Evolutionary conservation across 23 red algal genomes (phyloP).

Genomic region (Agarophyton chilense): DNA sequence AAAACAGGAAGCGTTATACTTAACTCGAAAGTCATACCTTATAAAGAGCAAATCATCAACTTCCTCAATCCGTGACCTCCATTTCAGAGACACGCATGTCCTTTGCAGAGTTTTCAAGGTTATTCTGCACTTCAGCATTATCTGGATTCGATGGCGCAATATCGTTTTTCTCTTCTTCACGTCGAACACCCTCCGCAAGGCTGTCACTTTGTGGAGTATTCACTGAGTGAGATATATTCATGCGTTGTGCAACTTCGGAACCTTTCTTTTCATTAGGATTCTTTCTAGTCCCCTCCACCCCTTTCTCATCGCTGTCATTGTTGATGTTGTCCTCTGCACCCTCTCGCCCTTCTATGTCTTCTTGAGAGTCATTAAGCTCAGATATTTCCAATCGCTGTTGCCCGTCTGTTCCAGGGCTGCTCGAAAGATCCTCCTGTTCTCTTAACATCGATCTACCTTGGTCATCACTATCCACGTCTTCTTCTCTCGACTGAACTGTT

Average conservation of each 20-base stretch:
- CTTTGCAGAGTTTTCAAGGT: not conserved
- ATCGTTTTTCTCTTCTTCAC: not conserved
- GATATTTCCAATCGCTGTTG: not conserved
- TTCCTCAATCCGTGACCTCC: not conserved
- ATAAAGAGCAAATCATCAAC: not conserved
- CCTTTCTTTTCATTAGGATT: not conserved
- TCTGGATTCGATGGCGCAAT: not conserved
- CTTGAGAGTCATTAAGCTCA: not conserved
- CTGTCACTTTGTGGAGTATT: not conserved
- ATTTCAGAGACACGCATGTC: not conserved
- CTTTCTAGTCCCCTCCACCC: not conserved
- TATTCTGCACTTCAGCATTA: not conserved
- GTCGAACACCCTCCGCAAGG: not conserved
- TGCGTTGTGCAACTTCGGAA: not conserved
- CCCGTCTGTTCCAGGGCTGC: not conserved
- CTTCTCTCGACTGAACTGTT: not conserved
- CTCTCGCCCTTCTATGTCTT: not conserved
- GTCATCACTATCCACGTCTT: not conserved
- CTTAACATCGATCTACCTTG: not conserved
- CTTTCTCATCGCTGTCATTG: constrained; percentile 16
- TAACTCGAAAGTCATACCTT: not conserved
- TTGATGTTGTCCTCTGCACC: not conserved
- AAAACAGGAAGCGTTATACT: not conserved
- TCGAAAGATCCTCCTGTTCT: not conserved
- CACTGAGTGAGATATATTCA: not conserved